Evolutionary conservation across 306 rosid species (phyloP).

Genomic region (Bauhinia variegata): DNA sequence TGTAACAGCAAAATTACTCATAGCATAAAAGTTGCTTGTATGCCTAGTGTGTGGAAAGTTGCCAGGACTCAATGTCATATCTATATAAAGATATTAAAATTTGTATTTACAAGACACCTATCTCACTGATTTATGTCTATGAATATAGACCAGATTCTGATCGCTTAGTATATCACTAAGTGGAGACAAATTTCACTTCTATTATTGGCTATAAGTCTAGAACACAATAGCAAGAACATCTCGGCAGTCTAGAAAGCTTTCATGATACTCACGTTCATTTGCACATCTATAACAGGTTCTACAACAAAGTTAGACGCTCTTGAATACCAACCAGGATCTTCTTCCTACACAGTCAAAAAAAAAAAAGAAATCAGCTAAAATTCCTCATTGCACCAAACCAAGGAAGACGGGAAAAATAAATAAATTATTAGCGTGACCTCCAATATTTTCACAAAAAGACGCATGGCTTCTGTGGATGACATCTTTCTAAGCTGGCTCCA

Average conservation of each 20-base stretch:
- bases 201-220: neutral
- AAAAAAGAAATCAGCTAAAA: conserved; percentile 36
- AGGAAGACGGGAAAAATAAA: conserved; percentile 17
- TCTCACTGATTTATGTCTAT: conserved; percentile 20
- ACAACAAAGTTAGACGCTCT: conserved; percentile 76
- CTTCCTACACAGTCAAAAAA: conserved; percentile 63
- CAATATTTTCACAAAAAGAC: conserved; percentile 94
- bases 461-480: conserved; percentile 91
- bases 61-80: conserved; percentile 2
- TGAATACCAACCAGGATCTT: conserved; percentile 97
- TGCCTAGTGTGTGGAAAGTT: conserved; percentile 8
- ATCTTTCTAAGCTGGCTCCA: conserved; percentile 95
- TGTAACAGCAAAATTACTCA: conserved; percentile 27
- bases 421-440: conserved; percentile 56
- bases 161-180: neutral
- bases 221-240: conserved; percentile 9
- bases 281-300: conserved; percentile 81
- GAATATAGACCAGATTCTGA: conserved; percentile 21
- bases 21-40: conserved; percentile 25
- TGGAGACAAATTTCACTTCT: conserved; percentile 14
- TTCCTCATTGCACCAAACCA: conserved; percentile 18
- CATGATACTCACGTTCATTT: conserved; percentile 75
- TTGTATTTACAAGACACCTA: conserved; percentile 3
- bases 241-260: conserved; percentile 12
- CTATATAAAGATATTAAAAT: conserved; percentile 14